These are phyloP conservation scores for Pharus latifolius DNA, from an alignment of 176 grass and related monocot genomes.

Conservation along the genomic window DNA sequence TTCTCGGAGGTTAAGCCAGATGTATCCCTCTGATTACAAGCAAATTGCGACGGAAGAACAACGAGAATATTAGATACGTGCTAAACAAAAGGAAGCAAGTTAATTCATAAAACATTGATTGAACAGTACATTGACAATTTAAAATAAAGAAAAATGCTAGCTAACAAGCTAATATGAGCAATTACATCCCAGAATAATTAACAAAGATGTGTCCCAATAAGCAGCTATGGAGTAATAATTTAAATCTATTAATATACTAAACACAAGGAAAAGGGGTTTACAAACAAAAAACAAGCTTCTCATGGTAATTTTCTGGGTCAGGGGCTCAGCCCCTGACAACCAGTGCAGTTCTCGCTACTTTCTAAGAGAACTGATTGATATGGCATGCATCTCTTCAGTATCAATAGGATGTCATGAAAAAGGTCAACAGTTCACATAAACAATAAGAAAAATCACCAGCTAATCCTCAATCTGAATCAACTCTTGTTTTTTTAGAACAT, in stretches of 20 bases:
- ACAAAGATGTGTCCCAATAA: too few relatives aligned
- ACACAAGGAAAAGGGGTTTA: too few relatives aligned
- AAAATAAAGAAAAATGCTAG: background rate
- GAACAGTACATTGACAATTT: background rate
- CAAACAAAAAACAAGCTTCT: too few relatives aligned
- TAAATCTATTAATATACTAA: too few relatives aligned
- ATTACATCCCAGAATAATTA: background rate
- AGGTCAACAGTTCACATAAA: background rate
- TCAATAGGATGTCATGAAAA: too few relatives aligned
- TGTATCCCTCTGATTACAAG: slow-evolving; percentile 68
- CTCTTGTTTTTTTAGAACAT: background rate
- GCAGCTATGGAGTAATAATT: background rate
- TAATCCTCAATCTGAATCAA: background rate
- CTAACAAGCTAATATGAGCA: background rate
- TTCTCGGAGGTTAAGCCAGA: slow-evolving; percentile 83
- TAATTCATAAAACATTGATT: background rate
- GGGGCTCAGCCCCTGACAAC: too few relatives aligned
- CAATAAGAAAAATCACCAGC: background rate
- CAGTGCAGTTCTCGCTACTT: too few relatives aligned
- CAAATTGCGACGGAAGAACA: slow-evolving; percentile 8
- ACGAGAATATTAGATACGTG: background rate
- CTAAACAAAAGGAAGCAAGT: background rate
- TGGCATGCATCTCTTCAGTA: too few relatives aligned
- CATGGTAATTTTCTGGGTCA: too few relatives aligned
- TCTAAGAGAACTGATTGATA: too few relatives aligned